Percentiles rank a stretch among this genome's conserved stretches.
phyloP scores from a whole-genome alignment of 176 grass and related monocot genomes.

The Raddia distichophylla region DNA sequence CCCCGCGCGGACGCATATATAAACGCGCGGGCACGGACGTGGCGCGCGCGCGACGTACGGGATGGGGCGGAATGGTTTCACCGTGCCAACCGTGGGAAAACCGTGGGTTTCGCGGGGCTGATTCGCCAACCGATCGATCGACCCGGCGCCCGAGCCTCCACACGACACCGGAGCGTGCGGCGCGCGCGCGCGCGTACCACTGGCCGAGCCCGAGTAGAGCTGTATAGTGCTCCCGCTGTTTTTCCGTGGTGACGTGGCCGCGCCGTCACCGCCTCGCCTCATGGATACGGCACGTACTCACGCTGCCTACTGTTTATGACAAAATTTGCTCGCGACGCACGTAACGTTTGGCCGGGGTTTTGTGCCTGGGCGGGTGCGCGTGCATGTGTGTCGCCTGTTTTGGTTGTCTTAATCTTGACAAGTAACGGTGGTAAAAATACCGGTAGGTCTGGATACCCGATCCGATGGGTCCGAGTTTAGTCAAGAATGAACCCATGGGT shows the following conservation, averaged over 20 bases:
- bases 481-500: no score
- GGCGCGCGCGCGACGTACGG: constrained; percentile 1
- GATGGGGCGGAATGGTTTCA: neutral
- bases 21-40: neutral
- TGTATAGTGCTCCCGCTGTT: constrained; percentile 11
- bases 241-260: constrained; percentile 16
- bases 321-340: neutral
- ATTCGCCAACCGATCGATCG: no score
- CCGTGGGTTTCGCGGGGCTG: constrained; percentile 13
- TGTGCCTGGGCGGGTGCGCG: no score
- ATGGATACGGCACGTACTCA: neutral
- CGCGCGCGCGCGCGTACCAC: neutral
- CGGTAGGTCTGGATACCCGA: no score
- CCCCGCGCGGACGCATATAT: neutral
- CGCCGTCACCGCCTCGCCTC: neutral
- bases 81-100: neutral
- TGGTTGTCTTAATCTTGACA: constrained; percentile 18
- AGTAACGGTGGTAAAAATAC: no score
- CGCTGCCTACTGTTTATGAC: neutral
- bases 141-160: no score
- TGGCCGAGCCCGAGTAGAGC: no score
- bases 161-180: neutral
- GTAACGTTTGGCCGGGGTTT: no score
- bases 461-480: no score
- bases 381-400: neutral